Evolutionary conservation across 768 basidiomycete genomes (phyloP).

Genomic region (Inosperma sp.): DNA sequence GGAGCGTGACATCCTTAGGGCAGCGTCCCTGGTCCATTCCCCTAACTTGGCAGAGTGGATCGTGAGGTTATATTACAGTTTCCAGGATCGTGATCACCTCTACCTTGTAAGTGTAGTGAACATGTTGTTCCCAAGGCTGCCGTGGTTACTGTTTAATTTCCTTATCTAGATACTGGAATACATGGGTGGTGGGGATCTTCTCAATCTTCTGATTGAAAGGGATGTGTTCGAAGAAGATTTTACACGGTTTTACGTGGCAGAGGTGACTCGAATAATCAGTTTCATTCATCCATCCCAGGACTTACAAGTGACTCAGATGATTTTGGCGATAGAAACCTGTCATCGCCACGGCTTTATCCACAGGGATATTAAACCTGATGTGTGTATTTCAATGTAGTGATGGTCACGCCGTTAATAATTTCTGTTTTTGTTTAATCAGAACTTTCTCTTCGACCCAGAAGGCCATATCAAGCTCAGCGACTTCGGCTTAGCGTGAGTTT

Average conservation of each 20-base stretch:
- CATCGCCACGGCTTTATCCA: conserved; percentile 96
- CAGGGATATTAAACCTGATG: conserved; percentile 95
- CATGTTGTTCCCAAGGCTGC: conserved; percentile 25
- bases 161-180: conserved; percentile 77
- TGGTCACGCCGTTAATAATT: conserved; percentile 15
- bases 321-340: conserved; percentile 88
- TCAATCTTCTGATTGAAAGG: conserved; percentile 90
- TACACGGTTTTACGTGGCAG: conserved; percentile 90
- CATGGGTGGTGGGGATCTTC: conserved; percentile 95
- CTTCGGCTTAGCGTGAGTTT: conserved; percentile 88
- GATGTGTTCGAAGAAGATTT: conserved; percentile 90
- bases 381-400: conserved; percentile 27
- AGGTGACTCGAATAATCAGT: conserved; percentile 44
- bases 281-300: conserved; percentile 18
- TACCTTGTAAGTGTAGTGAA: conserved; percentile 67
- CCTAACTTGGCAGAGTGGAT: conserved; percentile 87
- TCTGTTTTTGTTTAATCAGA: conserved; percentile 44
- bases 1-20: conserved; percentile 89
- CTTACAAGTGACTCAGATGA: conserved; percentile 55
- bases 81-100: conserved; percentile 91
- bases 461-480: conserved; percentile 95
- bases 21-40: conserved; percentile 75
- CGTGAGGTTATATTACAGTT: conserved; percentile 87
- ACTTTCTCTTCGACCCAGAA: conserved; percentile 90
- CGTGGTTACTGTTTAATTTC: conserved; percentile 26